Percentiles rank a stretch among this genome's conserved stretches.
Conservation (phyloP, 768 basidiomycete species). For the Phlebiopsis gigantea region DNA sequence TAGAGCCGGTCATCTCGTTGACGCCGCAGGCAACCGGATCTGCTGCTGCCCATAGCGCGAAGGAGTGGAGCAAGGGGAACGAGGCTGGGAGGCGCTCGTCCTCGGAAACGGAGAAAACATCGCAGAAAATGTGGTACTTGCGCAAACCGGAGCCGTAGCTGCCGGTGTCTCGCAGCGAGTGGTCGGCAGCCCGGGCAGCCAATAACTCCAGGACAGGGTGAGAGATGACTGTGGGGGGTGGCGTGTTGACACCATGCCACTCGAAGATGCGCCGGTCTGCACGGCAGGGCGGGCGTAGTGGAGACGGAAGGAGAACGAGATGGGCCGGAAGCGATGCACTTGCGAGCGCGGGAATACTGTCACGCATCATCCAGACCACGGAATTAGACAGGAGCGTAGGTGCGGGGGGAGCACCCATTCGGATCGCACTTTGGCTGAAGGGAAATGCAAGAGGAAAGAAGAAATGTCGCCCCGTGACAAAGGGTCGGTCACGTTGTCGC, state of each 20-base stretch:
- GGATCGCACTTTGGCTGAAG: background rate
- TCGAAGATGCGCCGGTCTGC: slow-evolving; percentile 22
- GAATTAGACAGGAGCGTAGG: background rate
- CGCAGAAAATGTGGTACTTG: slow-evolving; percentile 29
- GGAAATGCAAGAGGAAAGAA: background rate
- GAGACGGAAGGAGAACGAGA: slow-evolving; percentile 17
- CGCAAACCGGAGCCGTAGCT: slow-evolving; percentile 22
- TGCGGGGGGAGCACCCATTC: background rate
- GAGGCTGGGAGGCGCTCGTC: slow-evolving; percentile 22
- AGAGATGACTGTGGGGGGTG: slow-evolving; percentile 20
- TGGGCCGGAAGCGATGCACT: background rate
- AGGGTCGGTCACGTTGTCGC: slow-evolving; percentile 26
- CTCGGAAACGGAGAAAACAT: slow-evolving; percentile 29
- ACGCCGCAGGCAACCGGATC: slow-evolving; percentile 19
- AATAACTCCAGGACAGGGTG: slow-evolving; percentile 19
- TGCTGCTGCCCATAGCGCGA: slow-evolving; percentile 30
- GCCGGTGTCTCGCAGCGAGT: slow-evolving; percentile 19
- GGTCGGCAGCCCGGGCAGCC: slow-evolving; percentile 15
- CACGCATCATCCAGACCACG: background rate
- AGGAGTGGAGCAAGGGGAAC: slow-evolving; percentile 29
- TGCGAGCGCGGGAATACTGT: background rate
- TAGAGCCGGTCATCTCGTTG: background rate
- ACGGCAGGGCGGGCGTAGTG: slow-evolving; percentile 20
- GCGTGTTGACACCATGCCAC: slow-evolving; percentile 30
- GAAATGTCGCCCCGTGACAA: background rate